Conservation (phyloP, 306 rosid genomes). For the Abrus precatorius region DNA sequence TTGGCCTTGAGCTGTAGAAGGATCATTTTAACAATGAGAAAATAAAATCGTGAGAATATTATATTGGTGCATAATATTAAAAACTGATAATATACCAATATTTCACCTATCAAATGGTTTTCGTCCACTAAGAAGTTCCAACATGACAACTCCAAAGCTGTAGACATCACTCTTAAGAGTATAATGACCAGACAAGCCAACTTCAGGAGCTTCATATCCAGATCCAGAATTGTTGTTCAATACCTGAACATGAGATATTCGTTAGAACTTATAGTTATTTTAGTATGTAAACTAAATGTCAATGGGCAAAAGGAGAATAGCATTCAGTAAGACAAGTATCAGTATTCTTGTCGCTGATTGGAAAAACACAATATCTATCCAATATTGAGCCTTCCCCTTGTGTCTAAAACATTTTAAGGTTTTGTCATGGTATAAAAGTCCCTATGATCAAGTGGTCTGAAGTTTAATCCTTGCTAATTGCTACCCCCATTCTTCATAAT, state of each 20-base stretch:
- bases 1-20: conserved; percentile 73
- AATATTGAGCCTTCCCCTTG: neutral
- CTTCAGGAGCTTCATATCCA: conserved; percentile 92
- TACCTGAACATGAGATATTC: conserved; percentile 58
- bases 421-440: neutral
- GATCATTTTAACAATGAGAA: conserved; percentile 40
- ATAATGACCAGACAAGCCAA: conserved; percentile 78
- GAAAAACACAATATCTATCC: neutral
- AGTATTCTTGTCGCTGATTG: neutral
- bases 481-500: neutral
- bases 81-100: neutral
- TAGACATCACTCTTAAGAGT: conserved; percentile 89
- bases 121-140: conserved; percentile 96
- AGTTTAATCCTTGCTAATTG: neutral
- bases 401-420: neutral
- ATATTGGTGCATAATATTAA: conserved; percentile 16
- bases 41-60: conserved; percentile 6
- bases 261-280: conserved; percentile 46
- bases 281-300: neutral
- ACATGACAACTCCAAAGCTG: conserved; percentile 95
- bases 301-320: neutral
- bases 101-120: conserved; percentile 92
- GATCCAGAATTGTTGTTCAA: conserved; percentile 74
- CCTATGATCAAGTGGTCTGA: neutral
- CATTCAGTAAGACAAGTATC: conserved; percentile 19